phyloP scores from a whole-genome alignment of 2,329 filamentous ascomycete species.

The Clarireedia sp. region DNA sequence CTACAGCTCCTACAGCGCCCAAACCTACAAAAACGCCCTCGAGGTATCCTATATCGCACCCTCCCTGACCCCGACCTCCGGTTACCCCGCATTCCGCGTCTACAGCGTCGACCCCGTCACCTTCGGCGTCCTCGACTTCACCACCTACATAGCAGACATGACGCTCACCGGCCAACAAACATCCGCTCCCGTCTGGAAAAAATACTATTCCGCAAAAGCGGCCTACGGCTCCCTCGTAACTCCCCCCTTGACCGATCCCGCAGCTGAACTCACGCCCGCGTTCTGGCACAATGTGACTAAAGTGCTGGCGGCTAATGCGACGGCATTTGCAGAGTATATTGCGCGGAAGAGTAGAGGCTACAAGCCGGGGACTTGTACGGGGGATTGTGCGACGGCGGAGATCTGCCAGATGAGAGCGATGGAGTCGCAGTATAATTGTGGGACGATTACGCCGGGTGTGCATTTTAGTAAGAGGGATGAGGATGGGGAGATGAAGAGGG shows the following conservation, averaged over 20 bases:
- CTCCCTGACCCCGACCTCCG: conserved; percentile 29
- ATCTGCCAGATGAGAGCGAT: conserved; percentile 47
- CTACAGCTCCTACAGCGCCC: conserved; percentile 26
- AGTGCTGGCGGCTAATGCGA: conserved; percentile 36
- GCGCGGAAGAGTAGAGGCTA: conserved; percentile 37
- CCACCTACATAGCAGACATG: conserved; percentile 26
- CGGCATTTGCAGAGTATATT: conserved; percentile 40
- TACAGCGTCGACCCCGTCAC: conserved; percentile 30
- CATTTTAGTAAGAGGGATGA: conserved; percentile 11
- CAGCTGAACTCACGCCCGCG: conserved; percentile 42
- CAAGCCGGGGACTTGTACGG: conserved; percentile 38
- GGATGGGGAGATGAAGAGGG: background rate
- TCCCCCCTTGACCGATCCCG: conserved; percentile 34
- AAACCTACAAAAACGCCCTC: conserved; percentile 21
- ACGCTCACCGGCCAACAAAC: conserved; percentile 19
- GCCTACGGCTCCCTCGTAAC: conserved; percentile 29
- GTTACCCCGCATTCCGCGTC: conserved; percentile 29
- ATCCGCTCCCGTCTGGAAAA: conserved; percentile 25
- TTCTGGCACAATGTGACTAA: conserved; percentile 53
- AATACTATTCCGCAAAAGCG: conserved; percentile 27
- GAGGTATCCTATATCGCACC: conserved; percentile 28
- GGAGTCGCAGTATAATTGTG: conserved; percentile 41
- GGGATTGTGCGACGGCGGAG: conserved; percentile 36
- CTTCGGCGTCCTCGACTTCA: conserved; percentile 28
- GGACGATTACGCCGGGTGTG: conserved; percentile 11